A percentile compares a stretch with the other conserved stretches of the same genome.
phyloP scores from a whole-genome alignment of 345 rosid species.

The Citrus medica region DNA sequence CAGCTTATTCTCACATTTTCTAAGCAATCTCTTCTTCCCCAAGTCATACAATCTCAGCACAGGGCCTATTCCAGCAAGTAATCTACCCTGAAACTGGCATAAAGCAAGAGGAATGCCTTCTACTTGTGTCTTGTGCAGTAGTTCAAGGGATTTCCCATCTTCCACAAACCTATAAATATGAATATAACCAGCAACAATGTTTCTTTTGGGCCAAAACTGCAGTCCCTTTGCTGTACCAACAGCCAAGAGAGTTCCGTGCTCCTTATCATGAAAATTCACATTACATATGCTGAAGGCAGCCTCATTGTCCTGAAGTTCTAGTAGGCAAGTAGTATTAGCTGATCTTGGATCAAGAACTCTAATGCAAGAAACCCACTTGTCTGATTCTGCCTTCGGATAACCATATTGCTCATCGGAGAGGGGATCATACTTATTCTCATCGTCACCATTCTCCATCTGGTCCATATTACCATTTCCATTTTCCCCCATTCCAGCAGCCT shows the following conservation, averaged over 20 bases:
- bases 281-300: conserved; percentile 94
- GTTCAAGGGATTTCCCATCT: conserved; percentile 81
- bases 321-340: conserved; percentile 75
- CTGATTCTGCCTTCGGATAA: conserved; percentile 92
- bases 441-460: conserved; percentile 82
- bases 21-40: conserved; percentile 87
- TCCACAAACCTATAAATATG: conserved; percentile 91
- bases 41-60: conserved; percentile 87
- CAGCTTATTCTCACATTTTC: conserved; percentile 94
- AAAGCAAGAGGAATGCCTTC: conserved; percentile 91
- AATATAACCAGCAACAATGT: conserved; percentile 66
- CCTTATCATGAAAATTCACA: conserved; percentile 94
- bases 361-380: conserved; percentile 96
- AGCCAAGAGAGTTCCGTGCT: conserved; percentile 85
- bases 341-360: conserved; percentile 90
- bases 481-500: conserved; percentile 78
- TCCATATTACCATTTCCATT: conserved; percentile 61
- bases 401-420: conserved; percentile 96
- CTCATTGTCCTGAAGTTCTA: conserved; percentile 97
- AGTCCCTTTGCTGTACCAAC: conserved; percentile 93
- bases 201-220: conserved; percentile 87
- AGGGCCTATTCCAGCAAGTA: conserved; percentile 87
- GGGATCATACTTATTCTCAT: conserved; percentile 83
- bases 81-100: conserved; percentile 94
- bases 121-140: conserved; percentile 93